Conservation (phyloP, 768 basidiomycete species). For the Calocybe cyanea region DNA sequence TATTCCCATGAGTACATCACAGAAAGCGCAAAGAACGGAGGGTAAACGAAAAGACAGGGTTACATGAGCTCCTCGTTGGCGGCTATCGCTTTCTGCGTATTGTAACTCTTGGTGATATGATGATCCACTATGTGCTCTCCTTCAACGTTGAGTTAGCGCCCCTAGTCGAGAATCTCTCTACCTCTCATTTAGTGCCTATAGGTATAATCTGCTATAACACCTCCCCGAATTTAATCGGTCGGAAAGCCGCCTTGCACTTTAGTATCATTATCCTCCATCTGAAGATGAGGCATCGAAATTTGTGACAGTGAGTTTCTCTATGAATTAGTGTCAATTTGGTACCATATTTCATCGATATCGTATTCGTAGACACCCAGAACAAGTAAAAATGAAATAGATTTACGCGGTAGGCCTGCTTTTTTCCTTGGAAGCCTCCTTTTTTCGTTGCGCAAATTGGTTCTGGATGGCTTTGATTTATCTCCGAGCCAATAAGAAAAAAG, state of each 20-base stretch:
- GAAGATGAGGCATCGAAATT: conserved; percentile 92
- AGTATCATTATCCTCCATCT: conserved; percentile 83
- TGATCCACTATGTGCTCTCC: conserved; percentile 96
- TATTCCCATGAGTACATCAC: too few species aligned
- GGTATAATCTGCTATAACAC: conserved; percentile 88
- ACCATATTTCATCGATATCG: conserved; percentile 33
- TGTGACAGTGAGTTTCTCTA: conserved; percentile 53
- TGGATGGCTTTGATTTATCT: too few species aligned
- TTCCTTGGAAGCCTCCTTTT: too few species aligned
- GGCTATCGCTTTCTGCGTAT: conserved; percentile 89
- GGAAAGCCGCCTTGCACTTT: conserved; percentile 87
- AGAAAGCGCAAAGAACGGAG: too few species aligned
- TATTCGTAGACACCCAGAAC: conserved; percentile 53
- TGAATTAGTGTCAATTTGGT: not conserved
- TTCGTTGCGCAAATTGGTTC: too few species aligned
- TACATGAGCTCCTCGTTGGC: too few species aligned
- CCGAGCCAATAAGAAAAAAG: too few species aligned
- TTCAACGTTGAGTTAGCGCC: conserved; percentile 66
- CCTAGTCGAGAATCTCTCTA: not conserved
- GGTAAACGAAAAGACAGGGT: too few species aligned
- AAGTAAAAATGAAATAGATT: conserved; percentile 43
- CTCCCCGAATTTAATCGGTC: conserved; percentile 91
- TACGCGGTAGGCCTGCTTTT: too few species aligned
- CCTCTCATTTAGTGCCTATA: conserved; percentile 23
- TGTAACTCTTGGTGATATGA: conserved; percentile 84